A percentile compares a stretch with the other conserved stretches of the same genome.
These are phyloP conservation scores for Candida broadrunensis DNA, from an alignment of 805 yeast genomes.

Conservation along the genomic window DNA sequence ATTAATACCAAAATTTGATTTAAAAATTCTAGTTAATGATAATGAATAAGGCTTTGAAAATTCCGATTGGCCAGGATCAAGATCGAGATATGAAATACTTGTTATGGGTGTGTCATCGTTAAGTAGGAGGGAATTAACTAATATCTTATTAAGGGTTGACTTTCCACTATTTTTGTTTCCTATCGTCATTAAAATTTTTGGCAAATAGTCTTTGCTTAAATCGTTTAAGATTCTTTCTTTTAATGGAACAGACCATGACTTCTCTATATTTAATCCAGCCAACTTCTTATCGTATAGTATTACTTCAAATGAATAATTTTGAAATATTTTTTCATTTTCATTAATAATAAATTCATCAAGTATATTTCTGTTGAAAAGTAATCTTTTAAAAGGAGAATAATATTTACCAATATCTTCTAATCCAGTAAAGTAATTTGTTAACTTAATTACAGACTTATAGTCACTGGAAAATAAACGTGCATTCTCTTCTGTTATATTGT, in stretches of 20 bases:
- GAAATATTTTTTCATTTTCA: conserved; percentile 10
- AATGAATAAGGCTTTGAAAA: conserved; percentile 69
- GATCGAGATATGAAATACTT: conserved; percentile 59
- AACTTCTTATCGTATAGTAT: conserved; percentile 24
- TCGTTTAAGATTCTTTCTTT: background rate
- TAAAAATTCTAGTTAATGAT: conserved; percentile 42
- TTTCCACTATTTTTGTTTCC: conserved; percentile 83
- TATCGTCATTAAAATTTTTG: conserved; percentile 38
- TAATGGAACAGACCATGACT: conserved; percentile 6
- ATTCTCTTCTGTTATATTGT: conserved; percentile 27
- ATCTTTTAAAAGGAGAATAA: conserved; percentile 44
- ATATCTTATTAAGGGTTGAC: conserved; percentile 60
- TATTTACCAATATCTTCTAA: conserved; percentile 41
- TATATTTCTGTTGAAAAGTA: conserved; percentile 24
- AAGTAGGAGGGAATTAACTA: conserved; percentile 51
- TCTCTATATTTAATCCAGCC: conserved; percentile 14
- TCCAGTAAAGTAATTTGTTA: conserved; percentile 40
- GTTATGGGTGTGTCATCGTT: conserved; percentile 17
- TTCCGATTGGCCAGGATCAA: conserved; percentile 91
- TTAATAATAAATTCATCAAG: conserved; percentile 2
- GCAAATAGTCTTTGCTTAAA: conserved; percentile 4
- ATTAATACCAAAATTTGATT: conserved; percentile 28
- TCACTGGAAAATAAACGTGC: conserved; percentile 35
- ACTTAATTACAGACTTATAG: conserved; percentile 40
- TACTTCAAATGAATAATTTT: conserved; percentile 38